Evolutionary conservation across 192 early-diverging fungal genomes (phyloP).

Genomic region (Coemansia sp.): DNA sequence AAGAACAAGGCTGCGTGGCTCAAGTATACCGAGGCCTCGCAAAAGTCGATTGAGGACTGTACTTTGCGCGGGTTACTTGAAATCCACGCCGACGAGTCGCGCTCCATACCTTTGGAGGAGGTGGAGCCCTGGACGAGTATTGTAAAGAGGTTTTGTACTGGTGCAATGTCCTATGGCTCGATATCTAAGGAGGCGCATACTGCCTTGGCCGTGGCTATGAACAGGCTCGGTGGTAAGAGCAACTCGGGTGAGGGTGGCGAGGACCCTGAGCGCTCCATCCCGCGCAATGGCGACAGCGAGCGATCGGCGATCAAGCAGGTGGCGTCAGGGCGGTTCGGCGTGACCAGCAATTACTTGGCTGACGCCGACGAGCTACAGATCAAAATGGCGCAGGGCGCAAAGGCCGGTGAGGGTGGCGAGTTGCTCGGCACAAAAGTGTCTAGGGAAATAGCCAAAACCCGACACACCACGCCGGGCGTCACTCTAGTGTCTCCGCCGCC

Average conservation of each 20-base stretch:
- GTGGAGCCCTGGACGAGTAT: conserved; percentile 98
- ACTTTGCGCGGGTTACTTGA: conserved; percentile 95
- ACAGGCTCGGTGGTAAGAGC: conserved; percentile 93
- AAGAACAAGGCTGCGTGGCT: conserved; percentile 91
- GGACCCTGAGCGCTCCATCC: conserved; percentile 81
- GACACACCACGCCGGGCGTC: conserved; percentile 95
- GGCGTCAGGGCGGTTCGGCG: conserved; percentile 97
- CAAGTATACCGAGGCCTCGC: conserved; percentile 76
- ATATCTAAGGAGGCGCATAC: conserved; percentile 95
- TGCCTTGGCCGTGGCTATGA: conserved; percentile 94
- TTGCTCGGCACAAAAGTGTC: conserved; percentile 75
- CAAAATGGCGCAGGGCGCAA: conserved; percentile 99
- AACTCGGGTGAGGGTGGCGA: conserved; percentile 99
- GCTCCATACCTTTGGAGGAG: conserved; percentile 81
- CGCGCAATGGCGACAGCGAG: conserved; percentile 75
- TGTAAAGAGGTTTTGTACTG: conserved; percentile 95
- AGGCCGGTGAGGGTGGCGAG: conserved; percentile 98
- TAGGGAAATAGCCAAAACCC: conserved; percentile 77
- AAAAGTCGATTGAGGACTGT: conserved; percentile 85
- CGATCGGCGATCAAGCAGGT: conserved; percentile 99
- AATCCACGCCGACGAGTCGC: conserved; percentile 59
- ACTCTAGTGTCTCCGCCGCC: conserved; percentile 97
- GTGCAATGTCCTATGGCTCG: conserved; percentile 98
- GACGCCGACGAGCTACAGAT: conserved; percentile 98
- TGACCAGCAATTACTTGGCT: conserved; percentile 91